phyloP scores from a whole-genome alignment of 768 basidiomycete genomes.

The Calvatia gigantea region DNA sequence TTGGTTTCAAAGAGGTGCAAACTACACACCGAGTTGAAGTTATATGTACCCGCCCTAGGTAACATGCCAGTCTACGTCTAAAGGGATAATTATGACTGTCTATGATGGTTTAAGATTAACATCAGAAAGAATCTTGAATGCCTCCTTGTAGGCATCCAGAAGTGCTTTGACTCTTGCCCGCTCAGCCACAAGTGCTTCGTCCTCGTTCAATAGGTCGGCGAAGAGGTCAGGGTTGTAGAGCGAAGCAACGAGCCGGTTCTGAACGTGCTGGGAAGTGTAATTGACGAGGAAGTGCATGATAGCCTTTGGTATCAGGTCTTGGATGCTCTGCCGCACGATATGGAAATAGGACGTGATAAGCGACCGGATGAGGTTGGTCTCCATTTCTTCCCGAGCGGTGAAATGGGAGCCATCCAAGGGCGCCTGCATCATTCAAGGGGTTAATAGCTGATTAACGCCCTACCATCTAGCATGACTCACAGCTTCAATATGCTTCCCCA shows the following conservation, averaged over 20 bases:
- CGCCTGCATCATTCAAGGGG: slow-evolving; percentile 35
- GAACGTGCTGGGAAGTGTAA: slow-evolving; percentile 93
- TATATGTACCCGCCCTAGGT: slow-evolving; percentile 6
- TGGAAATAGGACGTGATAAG: slow-evolving; percentile 94
- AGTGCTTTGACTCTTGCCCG: slow-evolving; percentile 90
- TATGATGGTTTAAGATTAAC: slow-evolving; percentile 69
- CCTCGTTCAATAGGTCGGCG: slow-evolving; percentile 87
- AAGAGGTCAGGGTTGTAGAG: slow-evolving; percentile 96
- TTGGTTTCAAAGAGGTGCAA: neutral
- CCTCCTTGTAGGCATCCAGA: slow-evolving; percentile 94
- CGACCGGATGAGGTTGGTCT: slow-evolving; percentile 90
- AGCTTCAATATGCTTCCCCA: slow-evolving; percentile 96
- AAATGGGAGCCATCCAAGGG: slow-evolving; percentile 61
- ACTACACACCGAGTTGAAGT: neutral
- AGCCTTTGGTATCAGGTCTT: slow-evolving; percentile 95
- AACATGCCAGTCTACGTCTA: slow-evolving; percentile 8
- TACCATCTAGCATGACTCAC: slow-evolving; percentile 47
- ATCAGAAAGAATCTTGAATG: slow-evolving; percentile 84
- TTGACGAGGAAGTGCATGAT: slow-evolving; percentile 99
- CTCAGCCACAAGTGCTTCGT: slow-evolving; percentile 93
- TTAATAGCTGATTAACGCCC: slow-evolving; percentile 3
- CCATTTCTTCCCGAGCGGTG: slow-evolving; percentile 91
- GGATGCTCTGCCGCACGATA: slow-evolving; percentile 95
- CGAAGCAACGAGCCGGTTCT: slow-evolving; percentile 91
- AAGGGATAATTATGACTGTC: slow-evolving; percentile 7